Percentiles rank a stretch among this genome's conserved stretches.
Conservation (phyloP, 306 rosid species). For the Gynostemma pentaphyllum region DNA sequence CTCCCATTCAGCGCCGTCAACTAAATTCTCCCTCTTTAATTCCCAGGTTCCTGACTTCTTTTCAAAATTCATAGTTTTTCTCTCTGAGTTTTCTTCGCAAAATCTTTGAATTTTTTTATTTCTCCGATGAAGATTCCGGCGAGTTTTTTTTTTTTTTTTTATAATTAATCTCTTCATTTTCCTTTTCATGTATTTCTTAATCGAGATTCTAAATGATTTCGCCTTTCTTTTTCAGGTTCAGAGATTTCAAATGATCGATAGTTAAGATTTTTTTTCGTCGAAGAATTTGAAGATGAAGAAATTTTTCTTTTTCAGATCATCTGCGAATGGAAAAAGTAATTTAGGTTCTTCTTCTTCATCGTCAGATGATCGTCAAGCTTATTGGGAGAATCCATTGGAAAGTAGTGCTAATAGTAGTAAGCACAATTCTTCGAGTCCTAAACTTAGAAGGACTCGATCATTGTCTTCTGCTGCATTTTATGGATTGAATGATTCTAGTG, state of each 20-base stretch:
- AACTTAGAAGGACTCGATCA: constrained; percentile 82
- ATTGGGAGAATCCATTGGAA: constrained; percentile 45
- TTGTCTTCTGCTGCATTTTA: constrained; percentile 60
- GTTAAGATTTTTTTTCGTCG: no score
- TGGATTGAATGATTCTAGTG: constrained; percentile 36
- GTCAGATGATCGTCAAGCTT: constrained; percentile 30
- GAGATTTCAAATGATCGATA: no score
- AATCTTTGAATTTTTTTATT: constrained; percentile 38
- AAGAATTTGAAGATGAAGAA: constrained; percentile 10
- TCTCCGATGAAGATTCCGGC: not conserved
- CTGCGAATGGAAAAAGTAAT: constrained; percentile 17
- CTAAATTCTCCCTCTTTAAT: not conserved
- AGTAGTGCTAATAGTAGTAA: constrained; percentile 34
- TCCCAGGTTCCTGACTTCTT: constrained; percentile 12
- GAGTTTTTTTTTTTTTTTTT: no score
- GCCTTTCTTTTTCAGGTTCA: no score
- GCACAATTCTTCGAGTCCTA: constrained; percentile 39
- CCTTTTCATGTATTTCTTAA: not conserved
- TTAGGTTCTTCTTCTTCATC: constrained; percentile 35
- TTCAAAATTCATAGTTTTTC: constrained; percentile 18
- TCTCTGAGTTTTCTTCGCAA: not conserved
- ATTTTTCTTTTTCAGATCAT: constrained; percentile 7
- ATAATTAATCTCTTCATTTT: no score
- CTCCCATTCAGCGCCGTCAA: constrained; percentile 11
- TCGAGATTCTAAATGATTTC: not conserved